phyloP scores from a whole-genome alignment of 2,329 filamentous ascomycete species.

The Juglanconis oblonga region DNA sequence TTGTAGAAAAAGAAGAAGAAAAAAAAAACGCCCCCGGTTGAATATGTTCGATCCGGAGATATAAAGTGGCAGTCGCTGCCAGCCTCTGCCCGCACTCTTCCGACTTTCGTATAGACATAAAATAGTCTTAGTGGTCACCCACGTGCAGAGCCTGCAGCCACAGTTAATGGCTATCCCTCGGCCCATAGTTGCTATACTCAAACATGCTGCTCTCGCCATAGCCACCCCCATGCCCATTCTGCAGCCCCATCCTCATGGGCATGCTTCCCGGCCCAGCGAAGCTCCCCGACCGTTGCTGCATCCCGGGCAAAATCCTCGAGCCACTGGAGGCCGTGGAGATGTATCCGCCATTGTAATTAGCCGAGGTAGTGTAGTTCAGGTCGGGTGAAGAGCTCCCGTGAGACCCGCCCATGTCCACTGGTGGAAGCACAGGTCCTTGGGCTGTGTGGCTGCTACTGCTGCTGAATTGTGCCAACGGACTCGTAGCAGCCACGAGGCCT shows the following conservation, averaged over 20 bases:
- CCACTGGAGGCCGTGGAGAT: constrained; percentile 6
- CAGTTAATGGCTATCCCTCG: constrained; percentile 15
- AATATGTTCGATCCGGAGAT: too few species aligned
- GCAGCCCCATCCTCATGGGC: constrained; percentile 11
- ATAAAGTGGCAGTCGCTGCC: background rate
- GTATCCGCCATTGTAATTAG: constrained; percentile 13
- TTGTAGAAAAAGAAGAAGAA: too few species aligned
- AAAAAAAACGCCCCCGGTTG: too few species aligned
- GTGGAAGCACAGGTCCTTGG: constrained; percentile 9
- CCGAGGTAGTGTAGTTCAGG: constrained; percentile 17
- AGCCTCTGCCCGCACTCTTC: background rate
- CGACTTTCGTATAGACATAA: too few species aligned
- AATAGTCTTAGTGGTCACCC: background rate
- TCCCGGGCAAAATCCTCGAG: constrained; percentile 13
- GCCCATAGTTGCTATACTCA: constrained; percentile 11
- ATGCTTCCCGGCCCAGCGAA: constrained; percentile 4
- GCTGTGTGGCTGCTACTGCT: constrained; percentile 13
- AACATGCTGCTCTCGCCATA: constrained; percentile 17
- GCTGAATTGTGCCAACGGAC: constrained; percentile 15
- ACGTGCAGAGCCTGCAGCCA: background rate
- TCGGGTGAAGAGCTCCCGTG: constrained; percentile 15
- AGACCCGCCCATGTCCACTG: constrained; percentile 13
- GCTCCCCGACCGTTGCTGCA: constrained; percentile 12
- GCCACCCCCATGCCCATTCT: constrained; percentile 7
- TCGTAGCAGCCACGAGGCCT: constrained; percentile 11